Evolutionary conservation across 441 rosid species (phyloP), one percentile per base, ranked within the genome.

Genomic region (Theobroma grandiflorum): DNA sequence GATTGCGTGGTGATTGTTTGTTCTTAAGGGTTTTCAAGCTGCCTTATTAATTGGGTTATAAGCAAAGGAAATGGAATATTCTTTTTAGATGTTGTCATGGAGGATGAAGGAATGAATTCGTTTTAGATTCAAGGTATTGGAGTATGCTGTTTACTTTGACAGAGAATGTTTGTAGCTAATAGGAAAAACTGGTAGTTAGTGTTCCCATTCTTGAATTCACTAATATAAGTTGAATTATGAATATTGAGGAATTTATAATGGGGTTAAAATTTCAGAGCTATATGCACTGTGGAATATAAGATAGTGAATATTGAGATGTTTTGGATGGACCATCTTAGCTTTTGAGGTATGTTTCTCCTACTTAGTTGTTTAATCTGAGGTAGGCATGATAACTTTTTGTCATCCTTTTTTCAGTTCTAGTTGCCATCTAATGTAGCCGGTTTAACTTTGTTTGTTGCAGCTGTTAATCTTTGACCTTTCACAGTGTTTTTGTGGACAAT

Each of bases 401-500:
- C 47, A 45, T 33, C 9, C 16, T 47, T 64, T 76, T 35, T 61
- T 9, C 40, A 66, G 57, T 66, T 14, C 38, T 37, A 52, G 35
- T 50, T 77, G 26, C 62, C 58, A 12, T 66, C 50, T 77, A 49
- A 31, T 68, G 31, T 4, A 1, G 61, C 49, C 47, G 12, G 49
- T 80, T 12, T 33, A 16, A 31, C 43, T 47, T 15, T 64, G 10
- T 35, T 33, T 35, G 55, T 78, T 75, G 76, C 68, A 47, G 79
- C 53, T 11, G 49, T 49, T 22, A 33, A 50, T 65, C 70, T 47
- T 47, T 65, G 63, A 45, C 38, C 43, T 38, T 65, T 50, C 74
- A 31, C 85, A 20, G 68, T 67, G 6, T 16, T 69, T 22, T 57
- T 2, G 53, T 76, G 64, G 70, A 43, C 45, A 52, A 47, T 77